A percentile compares a stretch with the other conserved stretches of the same genome.
Evolutionary conservation across 768 basidiomycete genomes (phyloP).

Genomic region (Boletus barrowsii): DNA sequence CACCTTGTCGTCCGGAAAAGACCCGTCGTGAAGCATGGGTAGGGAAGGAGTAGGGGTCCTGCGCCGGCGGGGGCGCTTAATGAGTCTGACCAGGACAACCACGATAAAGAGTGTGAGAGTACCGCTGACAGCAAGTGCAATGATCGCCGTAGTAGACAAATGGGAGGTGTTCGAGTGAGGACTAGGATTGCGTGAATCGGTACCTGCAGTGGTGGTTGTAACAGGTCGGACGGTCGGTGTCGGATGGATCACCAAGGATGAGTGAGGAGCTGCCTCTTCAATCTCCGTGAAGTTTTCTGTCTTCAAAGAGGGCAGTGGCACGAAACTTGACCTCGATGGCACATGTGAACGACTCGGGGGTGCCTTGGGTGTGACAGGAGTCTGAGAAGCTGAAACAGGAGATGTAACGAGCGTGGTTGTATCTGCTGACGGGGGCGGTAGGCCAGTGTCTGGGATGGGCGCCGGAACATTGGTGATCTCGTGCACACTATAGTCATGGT

Average conservation of each 20-base stretch:
- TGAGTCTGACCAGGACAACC: slow-evolving; percentile 46
- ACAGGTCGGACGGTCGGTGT: slow-evolving; percentile 5
- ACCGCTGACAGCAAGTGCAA: slow-evolving; percentile 52
- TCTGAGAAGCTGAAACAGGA: slow-evolving; percentile 19
- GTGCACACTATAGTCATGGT: slow-evolving; percentile 26
- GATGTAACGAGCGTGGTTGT: slow-evolving; percentile 3
- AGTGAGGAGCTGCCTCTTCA: slow-evolving; percentile 13
- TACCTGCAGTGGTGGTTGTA: not conserved
- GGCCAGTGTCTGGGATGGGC: slow-evolving; percentile 31
- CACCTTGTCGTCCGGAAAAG: slow-evolving; percentile 44
- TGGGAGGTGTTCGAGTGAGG: slow-evolving; percentile 25
- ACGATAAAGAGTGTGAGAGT: slow-evolving; percentile 47
- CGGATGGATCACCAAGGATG: slow-evolving; percentile 6
- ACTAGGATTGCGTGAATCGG: not conserved
- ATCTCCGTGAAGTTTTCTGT: slow-evolving; percentile 25
- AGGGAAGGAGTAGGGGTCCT: slow-evolving; percentile 67
- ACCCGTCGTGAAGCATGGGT: slow-evolving; percentile 64
- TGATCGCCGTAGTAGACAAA: slow-evolving; percentile 47
- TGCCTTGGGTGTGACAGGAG: slow-evolving; percentile 22
- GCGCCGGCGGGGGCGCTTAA: slow-evolving; percentile 48
- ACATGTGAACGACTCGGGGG: slow-evolving; percentile 8
- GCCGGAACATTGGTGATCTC: slow-evolving; percentile 30
- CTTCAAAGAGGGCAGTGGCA: slow-evolving; percentile 28
- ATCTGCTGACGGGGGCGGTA: slow-evolving; percentile 23
- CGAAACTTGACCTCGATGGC: slow-evolving; percentile 24